Evolutionary conservation across 805 yeast genomes (phyloP).

Genomic region (Myxozyma nipponensis): DNA sequence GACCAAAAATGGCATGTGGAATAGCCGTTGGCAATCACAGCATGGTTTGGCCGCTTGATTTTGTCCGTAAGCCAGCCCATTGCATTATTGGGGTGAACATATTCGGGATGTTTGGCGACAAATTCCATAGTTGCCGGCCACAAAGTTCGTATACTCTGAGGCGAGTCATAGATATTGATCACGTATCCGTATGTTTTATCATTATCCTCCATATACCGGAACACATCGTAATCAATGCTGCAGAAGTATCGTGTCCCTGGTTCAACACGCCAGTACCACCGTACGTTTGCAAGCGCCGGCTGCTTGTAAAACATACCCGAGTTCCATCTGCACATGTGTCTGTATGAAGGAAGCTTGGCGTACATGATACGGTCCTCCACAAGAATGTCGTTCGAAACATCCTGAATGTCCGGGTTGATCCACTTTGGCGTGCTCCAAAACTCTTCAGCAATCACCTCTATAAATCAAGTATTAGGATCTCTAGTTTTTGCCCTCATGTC

Average conservation of each 20-base stretch:
- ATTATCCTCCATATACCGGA: conserved; percentile 47
- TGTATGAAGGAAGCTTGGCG: conserved; percentile 61
- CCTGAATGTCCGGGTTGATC: conserved; percentile 49
- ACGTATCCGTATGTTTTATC: conserved; percentile 71
- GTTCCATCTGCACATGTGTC: conserved; percentile 81
- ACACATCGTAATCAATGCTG: conserved; percentile 63
- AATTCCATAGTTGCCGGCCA: conserved; percentile 70
- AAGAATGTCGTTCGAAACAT: conserved; percentile 40
- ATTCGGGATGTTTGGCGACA: conserved; percentile 53
- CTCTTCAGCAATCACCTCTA: conserved; percentile 38
- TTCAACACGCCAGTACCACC: conserved; percentile 79
- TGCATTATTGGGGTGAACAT: conserved; percentile 57
- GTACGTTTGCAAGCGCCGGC: conserved; percentile 56
- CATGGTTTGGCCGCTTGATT: conserved; percentile 49
- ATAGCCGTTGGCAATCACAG: conserved; percentile 51
- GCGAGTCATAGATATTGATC: conserved; percentile 64
- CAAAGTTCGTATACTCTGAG: conserved; percentile 55
- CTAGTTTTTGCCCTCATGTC: too few species aligned
- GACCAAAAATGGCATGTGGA: conserved; percentile 88
- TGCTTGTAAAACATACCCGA: conserved; percentile 61
- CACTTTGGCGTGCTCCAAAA: conserved; percentile 60
- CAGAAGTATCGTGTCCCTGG: conserved; percentile 68
- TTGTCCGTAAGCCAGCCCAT: conserved; percentile 61
- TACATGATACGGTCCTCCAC: conserved; percentile 51
- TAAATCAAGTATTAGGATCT: too few species aligned